These are phyloP conservation scores for Podaxis carcinomalis DNA, from an alignment of 768 basidiomycete genomes.

Conservation along the genomic window DNA sequence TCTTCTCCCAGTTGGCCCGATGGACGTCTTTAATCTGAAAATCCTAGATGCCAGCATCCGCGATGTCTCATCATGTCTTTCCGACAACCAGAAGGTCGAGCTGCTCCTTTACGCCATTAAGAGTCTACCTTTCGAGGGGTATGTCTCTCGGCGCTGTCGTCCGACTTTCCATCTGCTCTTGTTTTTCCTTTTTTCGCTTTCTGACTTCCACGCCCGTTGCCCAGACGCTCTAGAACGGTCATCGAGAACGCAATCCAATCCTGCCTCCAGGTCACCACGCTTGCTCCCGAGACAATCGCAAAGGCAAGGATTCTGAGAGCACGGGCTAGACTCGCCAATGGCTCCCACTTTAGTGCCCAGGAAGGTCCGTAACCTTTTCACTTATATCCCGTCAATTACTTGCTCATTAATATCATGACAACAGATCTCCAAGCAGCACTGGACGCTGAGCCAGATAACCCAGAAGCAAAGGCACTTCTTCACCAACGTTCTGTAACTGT, in stretches of 20 bases:
- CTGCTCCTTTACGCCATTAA: slow-evolving; percentile 79
- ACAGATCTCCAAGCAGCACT: slow-evolving; percentile 67
- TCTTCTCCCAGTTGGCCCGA: slow-evolving; percentile 18
- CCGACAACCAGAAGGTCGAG: slow-evolving; percentile 65
- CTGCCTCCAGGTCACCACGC: slow-evolving; percentile 53
- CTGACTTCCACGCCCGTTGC: slow-evolving; percentile 7
- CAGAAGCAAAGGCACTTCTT: slow-evolving; percentile 59
- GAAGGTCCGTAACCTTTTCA: slow-evolving; percentile 42
- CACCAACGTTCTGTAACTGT: slow-evolving; percentile 51
- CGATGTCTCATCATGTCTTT: slow-evolving; percentile 54
- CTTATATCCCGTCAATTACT: background rate
- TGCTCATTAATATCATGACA: slow-evolving; percentile 10
- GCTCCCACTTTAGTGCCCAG: slow-evolving; percentile 56
- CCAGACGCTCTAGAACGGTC: slow-evolving; percentile 51
- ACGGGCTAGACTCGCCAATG: slow-evolving; percentile 58
- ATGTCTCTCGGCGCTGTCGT: slow-evolving; percentile 17
- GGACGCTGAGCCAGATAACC: slow-evolving; percentile 60
- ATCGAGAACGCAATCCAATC: slow-evolving; percentile 77
- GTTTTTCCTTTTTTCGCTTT: slow-evolving; percentile 11
- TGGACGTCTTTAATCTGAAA: slow-evolving; percentile 71
- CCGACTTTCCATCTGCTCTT: slow-evolving; percentile 8
- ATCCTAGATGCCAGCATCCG: slow-evolving; percentile 75
- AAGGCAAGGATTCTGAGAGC: slow-evolving; percentile 65
- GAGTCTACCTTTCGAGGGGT: slow-evolving; percentile 72
- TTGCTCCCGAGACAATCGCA: slow-evolving; percentile 46